Evolutionary conservation across 768 basidiomycete genomes (phyloP), one percentile per base, ranked within the genome.

Genomic region (Filobasidium wieringae): DNA sequence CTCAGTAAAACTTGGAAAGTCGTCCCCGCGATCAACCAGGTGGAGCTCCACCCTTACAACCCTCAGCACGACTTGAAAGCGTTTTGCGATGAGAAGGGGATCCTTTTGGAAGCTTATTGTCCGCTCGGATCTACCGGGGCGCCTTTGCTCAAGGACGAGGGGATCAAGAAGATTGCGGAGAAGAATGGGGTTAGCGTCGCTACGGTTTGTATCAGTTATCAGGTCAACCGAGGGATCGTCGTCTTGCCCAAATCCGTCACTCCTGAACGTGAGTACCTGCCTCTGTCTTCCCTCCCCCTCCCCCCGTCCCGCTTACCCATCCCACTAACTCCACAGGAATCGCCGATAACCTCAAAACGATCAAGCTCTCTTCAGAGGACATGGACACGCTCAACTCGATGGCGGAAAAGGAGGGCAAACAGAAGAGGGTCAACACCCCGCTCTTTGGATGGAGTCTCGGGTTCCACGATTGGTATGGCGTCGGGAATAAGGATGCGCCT

Each of bases 91-190:
- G 74, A 78, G 60, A 80, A 85, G 67, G 79, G 78, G 51, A 87
- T 88, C 68, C 82, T 85, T 63, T 72, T 90, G 57, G 84, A 86
- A 19, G 84, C 86, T 7, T 89, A 87, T 76, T 88, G 84, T 1
- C 87, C 87, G 6, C 81, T 90, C 2, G 88, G 88, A 41, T 85
- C 88, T 77, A 88, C 87, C 75, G 66, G 84, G 84, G 70, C 84
- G 0, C 86, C 84, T 15, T 78, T 88, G 22, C 76, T 84, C 62
- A 72, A 74, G 47, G 81, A 88, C 69, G 76, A 77, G 14, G 74
- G 80, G 30, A 81, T 88, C 50, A 72, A 73, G 57, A 78, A 78
- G 72, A 77, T 89, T 40, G 85, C 86, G 1, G 74, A 78, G 56
- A 82, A 82, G 68, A 74, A 87, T 73, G 65, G 68, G 8, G 82